Conservation (phyloP, 371 early-diverging fungal species). For the Conidiobolus incongruus region DNA sequence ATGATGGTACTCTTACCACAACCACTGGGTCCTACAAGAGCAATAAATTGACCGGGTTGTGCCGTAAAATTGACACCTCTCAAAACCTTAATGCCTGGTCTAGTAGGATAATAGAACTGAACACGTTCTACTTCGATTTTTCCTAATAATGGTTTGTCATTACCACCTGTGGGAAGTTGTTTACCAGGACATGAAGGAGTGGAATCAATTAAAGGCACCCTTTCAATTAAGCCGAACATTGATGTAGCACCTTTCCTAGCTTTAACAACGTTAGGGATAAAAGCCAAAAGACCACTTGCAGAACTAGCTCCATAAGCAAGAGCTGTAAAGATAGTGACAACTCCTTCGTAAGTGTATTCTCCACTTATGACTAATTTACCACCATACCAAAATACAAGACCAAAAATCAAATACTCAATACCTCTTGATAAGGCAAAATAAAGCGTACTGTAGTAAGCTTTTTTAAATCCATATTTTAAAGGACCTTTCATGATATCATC, state of each 20-base stretch:
- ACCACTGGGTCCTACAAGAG: slow-evolving; percentile 13
- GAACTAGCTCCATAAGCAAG: slow-evolving; percentile 4
- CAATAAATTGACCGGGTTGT: slow-evolving; percentile 27
- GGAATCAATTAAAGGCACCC: slow-evolving; percentile 23
- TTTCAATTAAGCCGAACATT: slow-evolving; percentile 29
- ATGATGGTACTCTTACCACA: slow-evolving; percentile 51
- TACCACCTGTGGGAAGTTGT: not conserved
- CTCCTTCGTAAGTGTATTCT: slow-evolving; percentile 6
- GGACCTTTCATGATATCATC: slow-evolving; percentile 26
- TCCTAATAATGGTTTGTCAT: slow-evolving; percentile 19
- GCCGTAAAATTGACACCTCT: slow-evolving; percentile 35
- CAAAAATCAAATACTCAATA: slow-evolving; percentile 28
- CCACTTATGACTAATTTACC: slow-evolving; percentile 14
- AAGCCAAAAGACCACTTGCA: slow-evolving; percentile 5
- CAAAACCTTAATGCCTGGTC: slow-evolving; percentile 52
- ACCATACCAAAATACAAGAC: slow-evolving; percentile 31
- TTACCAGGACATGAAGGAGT: slow-evolving; percentile 10
- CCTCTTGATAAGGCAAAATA: slow-evolving; percentile 37
- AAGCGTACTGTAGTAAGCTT: slow-evolving; percentile 24
- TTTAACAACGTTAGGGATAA: slow-evolving; percentile 4
- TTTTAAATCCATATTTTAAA: slow-evolving; percentile 23
- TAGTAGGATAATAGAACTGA: slow-evolving; percentile 64
- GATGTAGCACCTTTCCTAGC: slow-evolving; percentile 62
- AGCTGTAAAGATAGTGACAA: slow-evolving; percentile 7
- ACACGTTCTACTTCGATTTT: slow-evolving; percentile 28